phyloP scores from a whole-genome alignment of 306 rosid genomes.

The Quercus robur region DNA sequence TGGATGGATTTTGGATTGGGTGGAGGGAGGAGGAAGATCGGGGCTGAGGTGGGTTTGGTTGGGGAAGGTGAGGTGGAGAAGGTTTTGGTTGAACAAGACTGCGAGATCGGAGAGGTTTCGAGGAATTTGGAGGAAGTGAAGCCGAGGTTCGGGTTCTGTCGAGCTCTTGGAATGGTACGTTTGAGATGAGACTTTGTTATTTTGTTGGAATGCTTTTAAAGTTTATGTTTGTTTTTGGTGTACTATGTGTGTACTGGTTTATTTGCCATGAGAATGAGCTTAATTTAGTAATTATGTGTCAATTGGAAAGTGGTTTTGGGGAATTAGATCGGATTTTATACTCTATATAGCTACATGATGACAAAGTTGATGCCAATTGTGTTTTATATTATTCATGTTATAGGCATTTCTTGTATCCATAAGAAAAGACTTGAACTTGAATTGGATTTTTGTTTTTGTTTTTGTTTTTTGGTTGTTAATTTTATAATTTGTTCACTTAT shows the following conservation, averaged over 20 bases:
- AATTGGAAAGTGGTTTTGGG: background rate
- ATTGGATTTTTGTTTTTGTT: too few species aligned
- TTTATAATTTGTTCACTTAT: background rate
- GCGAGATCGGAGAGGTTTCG: conserved; percentile 24
- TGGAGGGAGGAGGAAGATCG: too few species aligned
- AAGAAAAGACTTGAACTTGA: background rate
- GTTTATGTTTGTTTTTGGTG: background rate
- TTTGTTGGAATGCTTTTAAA: background rate
- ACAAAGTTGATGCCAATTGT: background rate
- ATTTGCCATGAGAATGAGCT: background rate
- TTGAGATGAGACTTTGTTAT: background rate
- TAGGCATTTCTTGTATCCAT: background rate
- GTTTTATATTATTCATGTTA: background rate
- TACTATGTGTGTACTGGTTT: background rate
- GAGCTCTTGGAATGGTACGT: conserved; percentile 54
- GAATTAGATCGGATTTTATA: background rate
- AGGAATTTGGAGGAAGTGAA: conserved; percentile 27
- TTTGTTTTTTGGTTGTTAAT: too few species aligned
- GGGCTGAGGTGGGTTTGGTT: too few species aligned
- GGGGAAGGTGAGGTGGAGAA: too few species aligned
- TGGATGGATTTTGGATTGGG: too few species aligned
- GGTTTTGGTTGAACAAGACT: too few species aligned
- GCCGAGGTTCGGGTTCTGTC: conserved; percentile 30
- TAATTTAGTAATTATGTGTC: background rate
- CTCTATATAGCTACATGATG: too few species aligned